Evolutionary conservation across 768 basidiomycete genomes (phyloP).

Genomic region (Coprinellus aureogranulatus): DNA sequence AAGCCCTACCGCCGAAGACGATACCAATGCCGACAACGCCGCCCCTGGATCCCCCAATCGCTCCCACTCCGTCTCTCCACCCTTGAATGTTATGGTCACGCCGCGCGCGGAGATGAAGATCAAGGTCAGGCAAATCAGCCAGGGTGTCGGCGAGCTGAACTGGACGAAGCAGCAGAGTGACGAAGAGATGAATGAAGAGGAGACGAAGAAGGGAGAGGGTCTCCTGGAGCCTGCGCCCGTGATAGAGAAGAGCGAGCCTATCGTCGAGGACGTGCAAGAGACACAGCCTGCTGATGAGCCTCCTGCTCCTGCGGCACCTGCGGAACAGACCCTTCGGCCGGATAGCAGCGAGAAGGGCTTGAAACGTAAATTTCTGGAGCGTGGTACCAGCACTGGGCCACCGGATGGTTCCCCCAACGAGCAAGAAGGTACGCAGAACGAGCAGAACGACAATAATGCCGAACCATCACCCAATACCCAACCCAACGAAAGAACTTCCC

Average conservation of each 20-base stretch:
- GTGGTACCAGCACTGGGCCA: slow-evolving; percentile 63
- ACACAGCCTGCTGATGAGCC: slow-evolving; percentile 19
- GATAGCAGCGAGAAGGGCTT: slow-evolving; percentile 53
- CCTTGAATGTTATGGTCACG: slow-evolving; percentile 47
- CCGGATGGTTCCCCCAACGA: slow-evolving; percentile 29
- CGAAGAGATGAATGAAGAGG: slow-evolving; percentile 17
- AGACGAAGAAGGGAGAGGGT: slow-evolving; percentile 1
- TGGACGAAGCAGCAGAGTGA: slow-evolving; percentile 56
- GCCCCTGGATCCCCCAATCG: slow-evolving; percentile 29
- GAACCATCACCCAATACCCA: slow-evolving; percentile 68
- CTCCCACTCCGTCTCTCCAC: slow-evolving; percentile 43
- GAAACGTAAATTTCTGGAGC: slow-evolving; percentile 69
- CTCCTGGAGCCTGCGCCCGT: slow-evolving; percentile 2
- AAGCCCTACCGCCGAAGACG: slow-evolving; percentile 64
- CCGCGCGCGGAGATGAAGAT: slow-evolving; percentile 76
- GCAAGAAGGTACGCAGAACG: slow-evolving; percentile 47
- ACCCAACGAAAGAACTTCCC: slow-evolving; percentile 28
- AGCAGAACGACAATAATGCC: slow-evolving; percentile 54
- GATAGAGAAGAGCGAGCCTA: slow-evolving; percentile 5
- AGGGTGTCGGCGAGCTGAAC: slow-evolving; percentile 74
- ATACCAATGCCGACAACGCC: slow-evolving; percentile 34
- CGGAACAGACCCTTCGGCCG: slow-evolving; percentile 22
- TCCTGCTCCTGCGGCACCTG: slow-evolving; percentile 17
- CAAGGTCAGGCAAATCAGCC: slow-evolving; percentile 70
- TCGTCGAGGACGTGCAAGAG: slow-evolving; percentile 3